phyloP scores from a whole-genome alignment of 1,284 basidiomycete species.

The Pseudozyma sp. region DNA sequence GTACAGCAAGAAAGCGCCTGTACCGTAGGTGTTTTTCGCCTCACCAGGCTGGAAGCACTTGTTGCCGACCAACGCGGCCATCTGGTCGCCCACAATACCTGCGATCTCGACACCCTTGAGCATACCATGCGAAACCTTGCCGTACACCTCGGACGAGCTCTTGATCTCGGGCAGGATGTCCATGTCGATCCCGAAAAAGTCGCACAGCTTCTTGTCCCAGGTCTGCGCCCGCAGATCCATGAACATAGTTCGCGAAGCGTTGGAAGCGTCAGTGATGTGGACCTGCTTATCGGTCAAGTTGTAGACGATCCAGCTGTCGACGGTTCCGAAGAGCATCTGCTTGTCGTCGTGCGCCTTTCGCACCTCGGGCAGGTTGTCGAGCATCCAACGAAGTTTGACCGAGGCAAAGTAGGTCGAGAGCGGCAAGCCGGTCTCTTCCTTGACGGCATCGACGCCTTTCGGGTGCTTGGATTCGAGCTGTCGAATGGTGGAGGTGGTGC shows the following conservation, averaged over 20 bases:
- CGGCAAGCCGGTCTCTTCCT: constrained; percentile 63
- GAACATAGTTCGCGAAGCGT: constrained; percentile 94
- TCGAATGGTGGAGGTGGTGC: constrained; percentile 85
- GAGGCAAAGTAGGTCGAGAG: constrained; percentile 89
- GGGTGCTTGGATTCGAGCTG: constrained; percentile 81
- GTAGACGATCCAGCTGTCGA: constrained; percentile 95
- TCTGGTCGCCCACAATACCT: constrained; percentile 95
- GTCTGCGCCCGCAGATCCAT: constrained; percentile 83
- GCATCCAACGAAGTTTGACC: constrained; percentile 96
- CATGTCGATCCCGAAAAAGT: constrained; percentile 85
- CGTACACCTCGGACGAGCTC: constrained; percentile 92
- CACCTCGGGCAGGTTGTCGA: constrained; percentile 86
- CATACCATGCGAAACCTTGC: constrained; percentile 77
- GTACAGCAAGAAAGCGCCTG: constrained; percentile 94
- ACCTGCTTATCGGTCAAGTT: constrained; percentile 85
- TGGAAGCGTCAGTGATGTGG: constrained; percentile 95
- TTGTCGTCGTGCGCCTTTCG: constrained; percentile 82
- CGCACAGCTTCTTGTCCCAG: constrained; percentile 85
- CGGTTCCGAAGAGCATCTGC: constrained; percentile 89
- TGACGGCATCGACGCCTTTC: constrained; percentile 79
- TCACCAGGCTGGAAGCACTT: constrained; percentile 72
- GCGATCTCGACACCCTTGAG: constrained; percentile 85
- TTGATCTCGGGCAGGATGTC: constrained; percentile 88
- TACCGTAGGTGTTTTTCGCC: constrained; percentile 73
- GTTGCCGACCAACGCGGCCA: constrained; percentile 94